These are phyloP conservation scores for Pseudocercospora cruenta DNA, from an alignment of 2,329 filamentous ascomycete species.

Conservation along the genomic window DNA sequence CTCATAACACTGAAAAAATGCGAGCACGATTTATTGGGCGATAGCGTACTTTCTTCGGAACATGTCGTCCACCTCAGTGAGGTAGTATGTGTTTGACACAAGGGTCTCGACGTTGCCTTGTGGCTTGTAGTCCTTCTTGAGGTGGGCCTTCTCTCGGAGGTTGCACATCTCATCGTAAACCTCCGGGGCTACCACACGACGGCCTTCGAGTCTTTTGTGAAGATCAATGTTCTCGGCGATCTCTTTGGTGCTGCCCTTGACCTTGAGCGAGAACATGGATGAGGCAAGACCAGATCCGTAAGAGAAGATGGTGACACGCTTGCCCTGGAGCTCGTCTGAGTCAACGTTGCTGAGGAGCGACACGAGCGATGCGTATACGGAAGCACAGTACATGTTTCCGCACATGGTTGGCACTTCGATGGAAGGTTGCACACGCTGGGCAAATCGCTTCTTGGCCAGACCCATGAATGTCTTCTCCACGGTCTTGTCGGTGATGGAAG, in stretches of 20 bases:
- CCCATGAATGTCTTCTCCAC: slow-evolving; percentile 59
- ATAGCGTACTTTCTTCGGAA: slow-evolving; percentile 55
- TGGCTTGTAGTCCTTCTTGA: slow-evolving; percentile 55
- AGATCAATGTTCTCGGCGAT: slow-evolving; percentile 53
- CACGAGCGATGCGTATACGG: slow-evolving; percentile 55
- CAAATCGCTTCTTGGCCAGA: slow-evolving; percentile 57
- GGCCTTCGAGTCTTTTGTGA: slow-evolving; percentile 49
- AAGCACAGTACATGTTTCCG: slow-evolving; percentile 61
- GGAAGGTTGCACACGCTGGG: slow-evolving; percentile 52
- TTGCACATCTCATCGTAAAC: slow-evolving; percentile 59
- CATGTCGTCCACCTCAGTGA: slow-evolving; percentile 55
- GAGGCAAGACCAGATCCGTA: slow-evolving; percentile 57
- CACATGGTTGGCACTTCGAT: slow-evolving; percentile 57
- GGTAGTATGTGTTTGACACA: slow-evolving; percentile 55
- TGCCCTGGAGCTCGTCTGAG: slow-evolving; percentile 52
- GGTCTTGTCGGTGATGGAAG: slow-evolving; percentile 55
- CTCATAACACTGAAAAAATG: not conserved
- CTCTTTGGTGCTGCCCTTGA: slow-evolving; percentile 52
- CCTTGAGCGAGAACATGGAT: slow-evolving; percentile 55
- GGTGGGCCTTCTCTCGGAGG: slow-evolving; percentile 54
- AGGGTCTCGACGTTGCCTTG: slow-evolving; percentile 49
- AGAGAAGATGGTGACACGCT: slow-evolving; percentile 57
- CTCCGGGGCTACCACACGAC: slow-evolving; percentile 51
- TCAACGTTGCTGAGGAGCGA: slow-evolving; percentile 52
- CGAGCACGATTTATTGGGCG: slow-evolving; percentile 46